Conservation (phyloP, 1,284 basidiomycete genomes). For the Earliella scabrosa region DNA sequence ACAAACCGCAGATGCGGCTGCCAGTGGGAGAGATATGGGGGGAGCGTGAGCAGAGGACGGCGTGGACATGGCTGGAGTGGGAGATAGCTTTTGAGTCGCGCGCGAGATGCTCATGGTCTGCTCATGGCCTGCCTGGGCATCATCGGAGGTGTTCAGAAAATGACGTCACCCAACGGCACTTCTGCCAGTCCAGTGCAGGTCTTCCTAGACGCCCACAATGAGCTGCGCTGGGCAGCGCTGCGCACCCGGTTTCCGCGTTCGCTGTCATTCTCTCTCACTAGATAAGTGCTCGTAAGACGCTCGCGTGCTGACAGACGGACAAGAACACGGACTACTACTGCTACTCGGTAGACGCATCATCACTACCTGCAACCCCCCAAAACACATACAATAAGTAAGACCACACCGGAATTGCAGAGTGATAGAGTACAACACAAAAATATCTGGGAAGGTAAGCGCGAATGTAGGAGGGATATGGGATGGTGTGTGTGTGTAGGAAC, state of each 20-base stretch:
- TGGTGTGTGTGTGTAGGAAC: neutral
- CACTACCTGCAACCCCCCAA: too few relatives aligned
- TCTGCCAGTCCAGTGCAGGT: too few relatives aligned
- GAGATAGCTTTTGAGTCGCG: neutral
- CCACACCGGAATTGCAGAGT: slow-evolving; percentile 15
- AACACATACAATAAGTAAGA: slow-evolving; percentile 12
- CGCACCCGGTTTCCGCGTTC: too few relatives aligned
- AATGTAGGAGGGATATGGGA: slow-evolving; percentile 12
- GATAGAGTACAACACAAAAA: slow-evolving; percentile 22
- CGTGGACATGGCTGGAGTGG: neutral
- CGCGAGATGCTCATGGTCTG: neutral
- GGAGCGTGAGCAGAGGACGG: neutral
- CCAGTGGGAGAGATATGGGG: neutral
- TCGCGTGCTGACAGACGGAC: too few relatives aligned
- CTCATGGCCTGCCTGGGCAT: neutral
- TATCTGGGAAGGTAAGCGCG: neutral
- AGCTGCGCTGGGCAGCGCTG: too few relatives aligned
- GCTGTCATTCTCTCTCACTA: too few relatives aligned
- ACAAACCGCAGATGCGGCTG: slow-evolving; percentile 15
- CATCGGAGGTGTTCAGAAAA: neutral
- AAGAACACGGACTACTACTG: too few relatives aligned
- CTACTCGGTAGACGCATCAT: too few relatives aligned
- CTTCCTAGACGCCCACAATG: neutral
- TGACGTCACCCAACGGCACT: neutral
- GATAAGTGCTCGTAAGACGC: too few relatives aligned